These are phyloP conservation scores for Trichoderma semiorbis DNA, from an alignment of 2,329 filamentous ascomycete species.

Conservation along the genomic window DNA sequence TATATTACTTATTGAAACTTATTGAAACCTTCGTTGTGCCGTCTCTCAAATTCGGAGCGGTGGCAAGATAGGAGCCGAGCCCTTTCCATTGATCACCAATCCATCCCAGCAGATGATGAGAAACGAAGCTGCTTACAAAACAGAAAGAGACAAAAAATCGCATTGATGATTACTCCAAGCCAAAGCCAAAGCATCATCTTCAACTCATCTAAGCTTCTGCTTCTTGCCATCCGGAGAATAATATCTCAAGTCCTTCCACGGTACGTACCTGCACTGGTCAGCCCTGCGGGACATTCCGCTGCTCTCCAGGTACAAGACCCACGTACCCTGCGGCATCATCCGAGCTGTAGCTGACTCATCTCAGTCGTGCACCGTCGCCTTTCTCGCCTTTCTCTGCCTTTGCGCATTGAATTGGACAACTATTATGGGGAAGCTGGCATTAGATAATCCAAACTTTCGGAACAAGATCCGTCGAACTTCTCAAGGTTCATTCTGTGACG, in stretches of 20 bases:
- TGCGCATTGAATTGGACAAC: not conserved
- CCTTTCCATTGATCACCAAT: not conserved
- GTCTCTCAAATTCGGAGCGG: not conserved
- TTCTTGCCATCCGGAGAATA: not conserved
- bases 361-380: not conserved
- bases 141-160: not conserved
- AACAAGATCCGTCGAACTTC: not conserved
- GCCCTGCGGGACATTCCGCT: not conserved
- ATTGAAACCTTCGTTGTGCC: not conserved
- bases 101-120: not conserved
- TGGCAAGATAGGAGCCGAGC: not conserved
- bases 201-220: not conserved
- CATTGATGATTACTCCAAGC: not conserved
- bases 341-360: not conserved
- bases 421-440: not conserved
- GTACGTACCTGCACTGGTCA: not conserved
- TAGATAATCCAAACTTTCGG: not conserved
- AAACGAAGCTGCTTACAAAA: not conserved
- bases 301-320: not conserved
- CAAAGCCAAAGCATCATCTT: not conserved
- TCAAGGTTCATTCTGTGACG: not conserved
- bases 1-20: not conserved
- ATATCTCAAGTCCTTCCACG: not conserved
- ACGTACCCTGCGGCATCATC: slow-evolving; percentile 1
- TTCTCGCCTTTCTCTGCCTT: not conserved